A percentile compares a stretch with the other conserved stretches of the same genome.
These are phyloP conservation scores for Samsoniella hepiali DNA, from an alignment of 2,329 filamentous ascomycete genomes.

Conservation along the genomic window DNA sequence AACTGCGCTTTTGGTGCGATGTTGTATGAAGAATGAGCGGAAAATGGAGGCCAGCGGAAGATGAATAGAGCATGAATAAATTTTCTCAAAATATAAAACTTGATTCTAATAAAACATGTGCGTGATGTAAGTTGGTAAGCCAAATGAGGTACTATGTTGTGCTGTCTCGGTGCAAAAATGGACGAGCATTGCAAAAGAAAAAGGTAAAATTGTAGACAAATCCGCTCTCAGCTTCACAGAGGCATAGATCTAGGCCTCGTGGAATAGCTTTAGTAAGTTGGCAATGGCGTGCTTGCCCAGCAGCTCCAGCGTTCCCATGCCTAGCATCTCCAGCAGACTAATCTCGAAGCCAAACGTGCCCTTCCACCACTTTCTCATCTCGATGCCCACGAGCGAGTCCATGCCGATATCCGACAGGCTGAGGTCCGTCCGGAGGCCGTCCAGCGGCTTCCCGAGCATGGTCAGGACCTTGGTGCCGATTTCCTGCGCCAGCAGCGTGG, in stretches of 20 bases:
- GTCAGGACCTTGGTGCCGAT: constrained; percentile 19
- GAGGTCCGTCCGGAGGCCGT: constrained; percentile 10
- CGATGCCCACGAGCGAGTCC: constrained; percentile 24
- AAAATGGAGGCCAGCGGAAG: neutral
- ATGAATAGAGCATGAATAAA: neutral
- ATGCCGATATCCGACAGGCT: constrained; percentile 21
- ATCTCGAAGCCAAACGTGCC: constrained; percentile 21
- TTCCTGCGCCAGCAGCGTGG: constrained; percentile 6
- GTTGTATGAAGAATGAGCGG: neutral
- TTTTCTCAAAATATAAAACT: neutral
- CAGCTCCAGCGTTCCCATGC: constrained; percentile 4
- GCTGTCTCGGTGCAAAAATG: too few species aligned
- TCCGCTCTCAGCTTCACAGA: too few species aligned
- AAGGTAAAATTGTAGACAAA: too few species aligned
- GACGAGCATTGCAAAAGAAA: too few species aligned
- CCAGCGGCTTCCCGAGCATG: constrained; percentile 20
- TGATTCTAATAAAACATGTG: too few species aligned
- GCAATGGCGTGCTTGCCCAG: neutral
- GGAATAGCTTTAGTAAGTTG: neutral
- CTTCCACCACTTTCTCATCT: constrained; percentile 23
- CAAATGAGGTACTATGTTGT: too few species aligned
- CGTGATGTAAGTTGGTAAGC: too few species aligned
- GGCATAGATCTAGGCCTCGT: neutral
- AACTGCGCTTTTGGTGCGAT: neutral
- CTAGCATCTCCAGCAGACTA: constrained; percentile 13